Percentiles rank a stretch among this genome's conserved stretches.
Evolutionary conservation across 495 filamentous ascomycete species (phyloP).

Genomic region (Rhypophila decipiens): DNA sequence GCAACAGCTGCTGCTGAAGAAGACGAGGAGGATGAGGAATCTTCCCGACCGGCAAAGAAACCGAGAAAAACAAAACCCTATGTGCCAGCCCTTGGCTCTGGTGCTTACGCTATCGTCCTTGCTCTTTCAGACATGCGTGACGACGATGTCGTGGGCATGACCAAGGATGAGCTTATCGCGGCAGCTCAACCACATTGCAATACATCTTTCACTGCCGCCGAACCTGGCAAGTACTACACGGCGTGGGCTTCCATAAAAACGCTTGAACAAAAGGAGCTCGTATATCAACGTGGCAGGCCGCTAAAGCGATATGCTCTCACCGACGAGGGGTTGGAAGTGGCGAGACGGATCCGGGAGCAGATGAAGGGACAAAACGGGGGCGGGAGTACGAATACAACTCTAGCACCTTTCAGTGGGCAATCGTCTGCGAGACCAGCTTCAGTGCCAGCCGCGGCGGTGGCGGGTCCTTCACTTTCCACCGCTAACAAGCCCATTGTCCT

Average conservation of each 20-base stretch:
- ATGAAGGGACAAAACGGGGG: background rate
- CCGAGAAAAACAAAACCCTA: constrained; percentile 60
- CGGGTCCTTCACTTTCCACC: background rate
- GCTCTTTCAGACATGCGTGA: constrained; percentile 58
- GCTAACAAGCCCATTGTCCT: background rate
- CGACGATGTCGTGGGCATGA: constrained; percentile 48
- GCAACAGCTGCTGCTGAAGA: background rate
- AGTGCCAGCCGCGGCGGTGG: background rate
- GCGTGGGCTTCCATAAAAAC: constrained; percentile 86
- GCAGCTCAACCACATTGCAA: constrained; percentile 68
- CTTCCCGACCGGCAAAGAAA: constrained; percentile 55
- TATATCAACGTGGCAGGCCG: constrained; percentile 65
- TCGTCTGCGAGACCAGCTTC: background rate
- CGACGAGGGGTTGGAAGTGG: constrained; percentile 76
- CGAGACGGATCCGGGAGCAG: constrained; percentile 53
- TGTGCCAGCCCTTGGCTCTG: constrained; percentile 64
- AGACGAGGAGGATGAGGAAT: constrained; percentile 23
- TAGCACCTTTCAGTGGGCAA: background rate
- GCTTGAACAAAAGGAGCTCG: constrained; percentile 65
- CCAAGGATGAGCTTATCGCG: constrained; percentile 63
- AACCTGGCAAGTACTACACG: constrained; percentile 67
- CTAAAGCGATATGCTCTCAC: constrained; percentile 63
- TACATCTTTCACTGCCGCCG: constrained; percentile 61
- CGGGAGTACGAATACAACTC: background rate
- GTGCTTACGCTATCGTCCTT: constrained; percentile 67